These are phyloP conservation scores for Aureobasidium namibiae DNA, from an alignment of 2,329 filamentous ascomycete species.

Conservation along the genomic window DNA sequence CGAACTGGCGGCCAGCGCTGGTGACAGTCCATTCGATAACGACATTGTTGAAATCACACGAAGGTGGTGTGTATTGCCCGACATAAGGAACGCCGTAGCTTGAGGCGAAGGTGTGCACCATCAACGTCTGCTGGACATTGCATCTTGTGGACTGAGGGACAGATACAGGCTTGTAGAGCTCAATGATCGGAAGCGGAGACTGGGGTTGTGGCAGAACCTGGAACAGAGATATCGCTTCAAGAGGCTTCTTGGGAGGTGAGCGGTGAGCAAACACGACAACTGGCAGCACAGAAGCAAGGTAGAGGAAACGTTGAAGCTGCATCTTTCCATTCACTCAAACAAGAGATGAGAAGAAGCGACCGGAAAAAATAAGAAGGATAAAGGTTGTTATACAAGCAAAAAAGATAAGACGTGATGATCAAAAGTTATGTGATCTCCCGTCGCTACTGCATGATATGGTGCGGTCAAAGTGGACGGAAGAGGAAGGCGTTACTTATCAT, in stretches of 20 bases:
- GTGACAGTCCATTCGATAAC: conserved; percentile 68
- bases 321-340: neutral
- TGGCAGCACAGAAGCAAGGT: neutral
- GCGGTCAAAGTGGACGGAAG: neutral
- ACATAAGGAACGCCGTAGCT: conserved; percentile 70
- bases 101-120: conserved; percentile 61
- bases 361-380: neutral
- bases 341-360: neutral
- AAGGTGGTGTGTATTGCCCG: conserved; percentile 60
- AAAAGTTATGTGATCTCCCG: neutral
- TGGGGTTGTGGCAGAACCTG: conserved; percentile 17
- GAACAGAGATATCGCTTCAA: neutral
- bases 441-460: neutral
- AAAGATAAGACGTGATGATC: neutral
- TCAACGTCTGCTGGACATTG: conserved; percentile 49
- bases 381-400: neutral
- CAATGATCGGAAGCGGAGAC: conserved; percentile 52
- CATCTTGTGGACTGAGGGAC: conserved; percentile 18
- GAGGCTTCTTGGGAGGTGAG: neutral
- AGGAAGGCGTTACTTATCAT: conserved; percentile 3
- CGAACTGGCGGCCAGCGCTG: conserved; percentile 64
- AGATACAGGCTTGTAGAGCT: conserved; percentile 58
- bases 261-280: neutral
- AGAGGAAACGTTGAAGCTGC: neutral
- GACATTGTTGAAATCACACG: conserved; percentile 64